Conservation (phyloP, 2,329 filamentous ascomycete genomes). For the Pseudopithomyces maydicus region DNA sequence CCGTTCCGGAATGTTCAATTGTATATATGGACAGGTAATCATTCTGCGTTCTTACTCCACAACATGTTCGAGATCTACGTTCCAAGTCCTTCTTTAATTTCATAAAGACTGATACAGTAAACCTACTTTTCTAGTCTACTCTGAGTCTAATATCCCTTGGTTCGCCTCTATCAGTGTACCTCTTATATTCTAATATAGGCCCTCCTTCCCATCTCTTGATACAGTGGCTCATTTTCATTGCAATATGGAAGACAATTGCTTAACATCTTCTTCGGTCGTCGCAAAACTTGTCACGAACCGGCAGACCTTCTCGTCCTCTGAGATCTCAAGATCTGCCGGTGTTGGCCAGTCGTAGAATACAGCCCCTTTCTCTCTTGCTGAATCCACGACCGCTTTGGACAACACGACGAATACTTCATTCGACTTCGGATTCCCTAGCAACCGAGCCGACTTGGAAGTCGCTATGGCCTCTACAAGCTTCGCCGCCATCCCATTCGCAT, state of each 20-base stretch:
- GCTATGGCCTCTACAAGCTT: background rate
- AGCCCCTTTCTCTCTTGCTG: background rate
- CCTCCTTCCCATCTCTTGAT: no score
- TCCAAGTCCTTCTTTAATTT: no score
- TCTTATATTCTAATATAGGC: no score
- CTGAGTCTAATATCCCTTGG: no score
- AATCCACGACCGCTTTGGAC: background rate
- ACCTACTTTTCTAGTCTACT: no score
- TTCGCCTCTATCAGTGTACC: no score
- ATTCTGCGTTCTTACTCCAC: no score
- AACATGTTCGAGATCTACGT: no score
- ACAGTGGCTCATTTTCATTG: background rate
- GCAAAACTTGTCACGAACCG: background rate
- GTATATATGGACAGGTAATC: no score
- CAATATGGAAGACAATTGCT: background rate
- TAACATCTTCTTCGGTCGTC: background rate
- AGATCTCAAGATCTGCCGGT: background rate
- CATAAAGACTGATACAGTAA: no score
- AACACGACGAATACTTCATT: constrained; percentile 1
- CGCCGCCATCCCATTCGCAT: background rate
- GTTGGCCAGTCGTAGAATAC: background rate
- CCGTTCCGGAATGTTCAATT: no score
- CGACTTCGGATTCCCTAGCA: background rate
- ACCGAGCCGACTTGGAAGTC: background rate
- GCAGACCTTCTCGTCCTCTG: background rate